Base-by-base conservation (phyloP, 1,284 basidiomycete genomes). In the Flammula alnicola region DNA sequence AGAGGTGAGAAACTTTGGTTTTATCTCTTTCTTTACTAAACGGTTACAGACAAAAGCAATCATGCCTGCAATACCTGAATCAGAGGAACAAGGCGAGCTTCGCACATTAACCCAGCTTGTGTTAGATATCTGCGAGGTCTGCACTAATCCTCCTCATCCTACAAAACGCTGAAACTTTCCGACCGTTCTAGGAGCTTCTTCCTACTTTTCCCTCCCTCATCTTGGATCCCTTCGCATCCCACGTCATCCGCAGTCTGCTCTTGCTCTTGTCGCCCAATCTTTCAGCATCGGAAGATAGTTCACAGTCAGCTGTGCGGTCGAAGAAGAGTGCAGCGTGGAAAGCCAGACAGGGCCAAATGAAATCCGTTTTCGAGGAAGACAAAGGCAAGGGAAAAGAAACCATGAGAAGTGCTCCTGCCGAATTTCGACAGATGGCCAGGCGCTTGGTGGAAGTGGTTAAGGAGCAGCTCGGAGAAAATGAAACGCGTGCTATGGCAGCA, bases 151-250 rank as follows among this genome's bases (percentile, higher is more conserved):
- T 31, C 5, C 14, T n/a, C 10, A 17, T 12, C 11, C 32, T 6
- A 32, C 20, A 25, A 38, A 40, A 17, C 11, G 25, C 27, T 26
- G n/a, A n/a, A 27, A 39, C n/a, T n/a, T n/a, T n/a, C n/a, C n/a
- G n/a, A n/a, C 36, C 9, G 25, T 27, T 48, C 9, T 55, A 93
- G 86, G 92, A 93, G 76, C 59, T 94, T 20, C 63, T 84, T 1
- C 83, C 88, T 1, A 69, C 69, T 4, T 72, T 94, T 19, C 71
- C 83, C 0, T 71, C 74, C 4, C 78, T 95, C 25, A 70, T 95
- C 27, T 82, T 87, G 71, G 85, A 95, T 60, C 84, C 88, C n/a
- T 95, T 94, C 62, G 93, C 86, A 20, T 94, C 94, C 0, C 95
- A 96, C 59, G 90, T 93, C 30, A 58, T 95, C 40, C 86, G 93